Evolutionary conservation across 2,329 filamentous ascomycete species (phyloP), one percentile per base, ranked within the genome.

Genomic region (Xylaria polymorpha): DNA sequence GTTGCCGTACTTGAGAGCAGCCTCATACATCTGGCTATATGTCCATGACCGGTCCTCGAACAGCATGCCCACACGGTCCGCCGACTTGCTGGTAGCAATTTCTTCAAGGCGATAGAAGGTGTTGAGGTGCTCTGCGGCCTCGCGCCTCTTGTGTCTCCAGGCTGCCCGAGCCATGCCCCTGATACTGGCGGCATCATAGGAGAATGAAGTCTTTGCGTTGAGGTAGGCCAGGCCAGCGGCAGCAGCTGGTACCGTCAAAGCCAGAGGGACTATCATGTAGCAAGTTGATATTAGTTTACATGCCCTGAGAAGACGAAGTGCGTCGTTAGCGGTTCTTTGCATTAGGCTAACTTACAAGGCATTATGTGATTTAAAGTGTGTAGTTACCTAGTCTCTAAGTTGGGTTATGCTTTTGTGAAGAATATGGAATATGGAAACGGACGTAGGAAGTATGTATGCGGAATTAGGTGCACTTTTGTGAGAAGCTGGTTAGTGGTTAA

Each of bases 31-130:
- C 75, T 96, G 85, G n/a, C 87, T 88, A 78, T 92, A 97, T 0
- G 92, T 93, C 85, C 91, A 93, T 48, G 81, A 83, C 62, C 82
- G 84, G 69, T 91, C 91, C 73, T 93, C 86, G 75, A 91, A 94
- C 59, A 91, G 86, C 57, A 96, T 79, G 69, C 92, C 90, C 1
- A 83, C 77, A 32, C 84, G 83, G 70, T 87, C 83, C n/a, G 87
- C 84, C 4, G 82, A 81, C 32, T 82, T 76, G 44, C 80, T 80
- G 4, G 83, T 83, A 1, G 93, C 93, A 63, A 86, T 82, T 48
- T 86, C 81, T 79, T 97, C 94, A 66, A 97, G 85, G 14, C 83
- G 76, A 80, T 97, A 97, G 81, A 96, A 97, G 60, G 88, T 80
- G 76, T 89, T 95, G 67, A 93, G 78, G 37, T 86, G 86, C 74